These are phyloP conservation scores for Saksenaea oblongispora DNA, from an alignment of 371 early-diverging fungal species.

Conservation along the genomic window DNA sequence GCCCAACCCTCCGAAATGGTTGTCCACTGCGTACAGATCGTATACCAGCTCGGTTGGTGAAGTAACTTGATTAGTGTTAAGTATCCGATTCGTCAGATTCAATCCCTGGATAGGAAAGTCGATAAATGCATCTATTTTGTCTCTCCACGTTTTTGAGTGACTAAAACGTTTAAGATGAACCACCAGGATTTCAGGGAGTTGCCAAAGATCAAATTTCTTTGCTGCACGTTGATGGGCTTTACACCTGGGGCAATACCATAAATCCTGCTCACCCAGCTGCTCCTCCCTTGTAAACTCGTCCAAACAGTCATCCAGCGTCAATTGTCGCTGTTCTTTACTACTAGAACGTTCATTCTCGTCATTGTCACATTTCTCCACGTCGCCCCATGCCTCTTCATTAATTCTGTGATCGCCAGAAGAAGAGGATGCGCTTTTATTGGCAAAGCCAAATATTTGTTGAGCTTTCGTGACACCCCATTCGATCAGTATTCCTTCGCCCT, in stretches of 20 bases:
- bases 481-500: slow-evolving; percentile 42
- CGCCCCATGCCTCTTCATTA: slow-evolving; percentile 27
- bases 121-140: slow-evolving; percentile 84
- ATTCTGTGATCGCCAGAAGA: slow-evolving; percentile 11
- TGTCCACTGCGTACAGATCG: slow-evolving; percentile 85
- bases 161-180: slow-evolving; percentile 92
- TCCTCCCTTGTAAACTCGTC: slow-evolving; percentile 83
- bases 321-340: slow-evolving; percentile 28
- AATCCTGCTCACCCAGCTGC: slow-evolving; percentile 77
- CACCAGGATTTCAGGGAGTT: slow-evolving; percentile 84
- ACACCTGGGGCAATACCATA: slow-evolving; percentile 87
- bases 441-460: slow-evolving; percentile 28
- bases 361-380: slow-evolving; percentile 27
- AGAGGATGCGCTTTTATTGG: not conserved
- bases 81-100: slow-evolving; percentile 61
- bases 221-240: slow-evolving; percentile 77
- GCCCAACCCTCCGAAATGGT: slow-evolving; percentile 81
- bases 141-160: slow-evolving; percentile 70
- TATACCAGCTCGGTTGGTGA: slow-evolving; percentile 56
- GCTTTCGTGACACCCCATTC: slow-evolving; percentile 30
- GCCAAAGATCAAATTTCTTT: slow-evolving; percentile 88
- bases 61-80: slow-evolving; percentile 13
- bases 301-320: slow-evolving; percentile 76
- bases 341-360: slow-evolving; percentile 16
- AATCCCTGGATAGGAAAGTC: slow-evolving; percentile 77